phyloP scores from a whole-genome alignment of 2,329 filamentous ascomycete genomes.

The Clonostachys byssicola region DNA sequence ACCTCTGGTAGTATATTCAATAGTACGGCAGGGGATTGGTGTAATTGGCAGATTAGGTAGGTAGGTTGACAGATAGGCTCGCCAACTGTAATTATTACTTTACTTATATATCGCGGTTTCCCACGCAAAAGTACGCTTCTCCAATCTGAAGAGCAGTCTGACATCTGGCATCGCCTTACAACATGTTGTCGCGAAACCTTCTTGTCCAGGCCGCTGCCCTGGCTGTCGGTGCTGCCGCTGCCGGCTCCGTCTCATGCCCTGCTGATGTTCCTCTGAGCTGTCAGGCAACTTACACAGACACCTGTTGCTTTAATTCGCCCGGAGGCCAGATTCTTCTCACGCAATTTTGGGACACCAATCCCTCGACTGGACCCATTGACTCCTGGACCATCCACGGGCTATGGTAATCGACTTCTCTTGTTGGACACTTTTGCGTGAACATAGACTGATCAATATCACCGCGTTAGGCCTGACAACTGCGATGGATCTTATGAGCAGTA shows the following conservation, averaged over 20 bases:
- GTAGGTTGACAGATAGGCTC: no score
- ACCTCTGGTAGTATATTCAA: no score
- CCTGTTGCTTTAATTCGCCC: conserved; percentile 71
- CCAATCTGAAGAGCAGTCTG: no score
- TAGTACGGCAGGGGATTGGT: no score
- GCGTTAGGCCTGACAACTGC: conserved; percentile 54
- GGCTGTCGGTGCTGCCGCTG: neutral
- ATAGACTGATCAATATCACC: neutral
- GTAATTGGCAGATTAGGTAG: no score
- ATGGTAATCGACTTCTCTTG: conserved; percentile 21
- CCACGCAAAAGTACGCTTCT: no score
- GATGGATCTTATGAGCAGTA: conserved; percentile 65
- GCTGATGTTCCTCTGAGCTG: conserved; percentile 50
- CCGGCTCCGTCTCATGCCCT: conserved; percentile 10
- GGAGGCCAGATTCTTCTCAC: conserved; percentile 65
- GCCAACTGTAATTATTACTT: no score
- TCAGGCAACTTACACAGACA: conserved; percentile 42
- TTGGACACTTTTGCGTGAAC: neutral
- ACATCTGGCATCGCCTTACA: neutral
- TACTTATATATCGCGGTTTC: no score
- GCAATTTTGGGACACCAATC: conserved; percentile 72
- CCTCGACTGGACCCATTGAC: conserved; percentile 59
- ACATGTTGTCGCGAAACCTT: neutral
- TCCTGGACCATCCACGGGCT: conserved; percentile 74
- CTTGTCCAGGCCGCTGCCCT: neutral